Conservation (phyloP, 2,329 filamentous ascomycete species). For the Arthroderma sp. region DNA sequence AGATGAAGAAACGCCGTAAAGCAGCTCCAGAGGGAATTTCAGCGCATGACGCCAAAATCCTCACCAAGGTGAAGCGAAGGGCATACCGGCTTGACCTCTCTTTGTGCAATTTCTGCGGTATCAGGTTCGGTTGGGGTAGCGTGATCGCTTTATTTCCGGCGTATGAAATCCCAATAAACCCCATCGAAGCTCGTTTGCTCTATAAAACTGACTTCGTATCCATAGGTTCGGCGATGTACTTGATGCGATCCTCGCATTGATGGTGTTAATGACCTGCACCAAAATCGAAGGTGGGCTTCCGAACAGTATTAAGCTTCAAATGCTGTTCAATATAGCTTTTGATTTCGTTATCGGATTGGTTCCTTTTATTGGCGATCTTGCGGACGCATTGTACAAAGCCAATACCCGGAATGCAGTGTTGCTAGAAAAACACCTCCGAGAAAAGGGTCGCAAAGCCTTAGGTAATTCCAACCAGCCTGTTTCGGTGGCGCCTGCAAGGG, state of each 20-base stretch:
- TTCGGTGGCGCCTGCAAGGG: too few species aligned
- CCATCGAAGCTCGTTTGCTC: neutral
- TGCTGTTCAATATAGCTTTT: slow-evolving; percentile 63
- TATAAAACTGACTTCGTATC: slow-evolving; percentile 1
- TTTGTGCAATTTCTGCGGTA: slow-evolving; percentile 67
- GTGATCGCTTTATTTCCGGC: slow-evolving; percentile 73
- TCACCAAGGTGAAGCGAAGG: slow-evolving; percentile 72
- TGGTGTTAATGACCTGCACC: slow-evolving; percentile 60
- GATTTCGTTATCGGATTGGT: slow-evolving; percentile 38
- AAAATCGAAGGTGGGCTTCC: slow-evolving; percentile 63
- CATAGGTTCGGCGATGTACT: slow-evolving; percentile 58
- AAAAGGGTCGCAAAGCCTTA: slow-evolving; percentile 22
- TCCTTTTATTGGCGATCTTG: slow-evolving; percentile 38
- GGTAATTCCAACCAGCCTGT: neutral
- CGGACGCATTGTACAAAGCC: slow-evolving; percentile 35
- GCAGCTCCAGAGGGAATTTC: slow-evolving; percentile 73
- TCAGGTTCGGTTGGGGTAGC: slow-evolving; percentile 79
- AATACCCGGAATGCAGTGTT: slow-evolving; percentile 36
- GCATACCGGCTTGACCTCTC: slow-evolving; percentile 78
- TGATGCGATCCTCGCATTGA: slow-evolving; percentile 60
- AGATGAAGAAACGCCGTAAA: slow-evolving; percentile 73
- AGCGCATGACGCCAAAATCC: slow-evolving; percentile 63
- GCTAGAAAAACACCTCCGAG: slow-evolving; percentile 31
- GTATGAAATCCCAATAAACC: slow-evolving; percentile 40
- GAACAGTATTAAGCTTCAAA: slow-evolving; percentile 45